A percentile compares a stretch with the other conserved stretches of the same genome.
Evolutionary conservation across 2,329 filamentous ascomycete species (phyloP).

Genomic region (Xylaria sp.): DNA sequence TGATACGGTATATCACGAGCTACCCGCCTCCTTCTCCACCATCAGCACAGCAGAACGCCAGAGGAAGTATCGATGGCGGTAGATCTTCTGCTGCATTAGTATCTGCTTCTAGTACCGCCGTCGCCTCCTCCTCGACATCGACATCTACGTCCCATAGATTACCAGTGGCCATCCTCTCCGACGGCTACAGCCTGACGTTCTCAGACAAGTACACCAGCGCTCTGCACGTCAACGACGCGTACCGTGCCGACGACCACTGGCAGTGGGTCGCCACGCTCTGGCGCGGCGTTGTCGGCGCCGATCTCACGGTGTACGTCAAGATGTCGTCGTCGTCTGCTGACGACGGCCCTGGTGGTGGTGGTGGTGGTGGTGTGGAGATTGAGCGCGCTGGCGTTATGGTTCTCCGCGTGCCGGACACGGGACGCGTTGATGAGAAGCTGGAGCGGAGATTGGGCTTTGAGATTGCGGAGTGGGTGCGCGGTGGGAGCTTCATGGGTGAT

Average conservation of each 20-base stretch:
- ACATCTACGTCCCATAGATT: constrained; percentile 43
- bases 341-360: constrained; percentile 14
- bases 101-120: neutral
- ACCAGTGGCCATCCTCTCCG: constrained; percentile 77
- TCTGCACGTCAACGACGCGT: constrained; percentile 77
- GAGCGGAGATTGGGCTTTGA: constrained; percentile 83
- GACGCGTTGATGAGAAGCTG: constrained; percentile 67
- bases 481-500: constrained; percentile 48
- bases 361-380: constrained; percentile 60
- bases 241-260: constrained; percentile 89
- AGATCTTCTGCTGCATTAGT: neutral
- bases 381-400: constrained; percentile 60
- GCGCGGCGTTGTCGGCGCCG: constrained; percentile 83
- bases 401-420: constrained; percentile 50
- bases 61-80: neutral
- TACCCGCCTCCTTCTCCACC: constrained; percentile 27
- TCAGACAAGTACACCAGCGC: constrained; percentile 76
- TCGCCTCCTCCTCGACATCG: neutral
- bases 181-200: constrained; percentile 79
- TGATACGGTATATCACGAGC: constrained; percentile 59
- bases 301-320: constrained; percentile 75
- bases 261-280: constrained; percentile 96
- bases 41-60: neutral
- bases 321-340: constrained; percentile 35
- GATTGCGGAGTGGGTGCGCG: constrained; percentile 78